Base-by-base conservation (phyloP, 345 rosid genomes). In the Gossypium rotundifolium region DNA sequence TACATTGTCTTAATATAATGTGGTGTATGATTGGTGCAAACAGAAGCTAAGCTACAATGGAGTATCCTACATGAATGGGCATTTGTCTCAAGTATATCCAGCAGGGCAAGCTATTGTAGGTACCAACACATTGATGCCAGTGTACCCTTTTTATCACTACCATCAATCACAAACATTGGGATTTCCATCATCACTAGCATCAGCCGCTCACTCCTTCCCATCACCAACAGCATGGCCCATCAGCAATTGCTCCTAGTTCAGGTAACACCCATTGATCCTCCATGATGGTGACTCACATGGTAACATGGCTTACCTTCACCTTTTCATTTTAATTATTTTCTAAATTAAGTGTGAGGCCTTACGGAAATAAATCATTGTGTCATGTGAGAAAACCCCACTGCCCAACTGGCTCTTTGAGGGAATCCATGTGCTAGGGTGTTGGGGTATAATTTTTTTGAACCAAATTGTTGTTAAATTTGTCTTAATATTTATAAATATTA, bases 151-250 rank as follows among this genome's bases (percentile, higher is more conserved):
- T 2, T 91, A 91, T 68, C 96, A 87, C 29, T 79, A 79, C 82
- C 94, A 90, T 70, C 96, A 88, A 66, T 85, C 95, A 18, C 95
- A 84, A 46, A 79, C 95, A n/a, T 80, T 92, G 81, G 98, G 97
- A 52, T 77, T 89, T 11, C 97, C 54, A 25, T 59, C 38, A 38
- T 40, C 65, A 13, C 4, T 22, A 17, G 66, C 65, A 25, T 11
- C 20, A 18, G 12, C 95, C 11, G 88, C 86, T 62, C 94, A 87
- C 71, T 65, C 86, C 66, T 83, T 83, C 65, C 88, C 87, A 2
- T 76, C 84, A 3, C 44, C 87, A 5, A 71, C 88, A 1, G 82
- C 84, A n/a, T 87, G 84, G 1, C 85, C 83, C 80, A 74, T 87
- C 23, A 20, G 77, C 91, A 11, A 83, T 84, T 11, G 77, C 91